Evolutionary conservation across 768 basidiomycete genomes (phyloP), one percentile per base, ranked within the genome.

Genomic region (Boletellus emodensis): DNA sequence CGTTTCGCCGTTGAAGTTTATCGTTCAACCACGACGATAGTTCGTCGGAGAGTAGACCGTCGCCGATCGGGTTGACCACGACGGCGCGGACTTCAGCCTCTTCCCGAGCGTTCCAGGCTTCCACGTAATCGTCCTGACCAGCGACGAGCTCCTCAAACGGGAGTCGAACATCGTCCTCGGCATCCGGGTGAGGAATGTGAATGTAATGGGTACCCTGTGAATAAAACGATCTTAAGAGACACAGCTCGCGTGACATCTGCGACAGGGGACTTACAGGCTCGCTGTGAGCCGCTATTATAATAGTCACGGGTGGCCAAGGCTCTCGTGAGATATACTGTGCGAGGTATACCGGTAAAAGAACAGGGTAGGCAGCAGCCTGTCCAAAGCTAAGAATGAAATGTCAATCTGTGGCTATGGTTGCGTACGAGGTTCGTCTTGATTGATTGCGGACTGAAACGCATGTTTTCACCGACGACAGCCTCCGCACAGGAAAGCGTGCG

Each of bases 321-420:
- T 59, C 49, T 6, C 51, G 40, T 7, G 64, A 56, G 44, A 74
- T 57, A 58, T 83, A 85, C 55, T 76, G 75, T 17, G 72, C 74
- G 10, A 85, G 67, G 64, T 85, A 87, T 5, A 84, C 60, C 5
- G 84, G 84, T n/a, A 86, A 62, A 18, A 86, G 72, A 30, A 86
- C 68, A 3, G 84, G 84, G 54, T 80, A 83, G 34, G 77, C 81
- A 20, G 82, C 75, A 17, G 79, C 68, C 83, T 83, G 56, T 48
- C 36, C 24, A 52, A 46, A 46, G 33, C 38, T 59, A 30, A 49
- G 49, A 42, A 45, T 42, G 22, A 33, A 44, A 13, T 5, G 42
- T 32, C 61, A 18, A 28, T 33, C 40, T 12, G 12, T 15, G 36
- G 40, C 17, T 36, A 53, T 43, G 39, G 34, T 32, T 35, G 55